Conservation (phyloP, 139 green algal genomes). For the Trebouxia sp. region DNA sequence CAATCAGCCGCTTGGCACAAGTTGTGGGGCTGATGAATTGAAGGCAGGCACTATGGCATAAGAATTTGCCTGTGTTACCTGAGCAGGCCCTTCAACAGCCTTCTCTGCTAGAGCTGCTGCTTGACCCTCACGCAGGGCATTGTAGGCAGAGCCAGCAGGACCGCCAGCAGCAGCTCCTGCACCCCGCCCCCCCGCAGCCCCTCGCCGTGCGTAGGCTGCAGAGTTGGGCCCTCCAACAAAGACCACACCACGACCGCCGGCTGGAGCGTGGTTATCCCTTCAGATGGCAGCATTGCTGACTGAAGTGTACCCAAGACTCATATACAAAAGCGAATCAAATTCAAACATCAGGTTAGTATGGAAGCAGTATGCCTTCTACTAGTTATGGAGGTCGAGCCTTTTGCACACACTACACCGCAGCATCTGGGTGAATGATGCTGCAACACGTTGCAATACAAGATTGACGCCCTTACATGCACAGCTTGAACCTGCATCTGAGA, state of each 20-base stretch:
- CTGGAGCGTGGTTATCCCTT: conserved; percentile 10
- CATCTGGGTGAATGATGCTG: too few relatives aligned
- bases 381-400: too few relatives aligned
- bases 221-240: conserved; percentile 12
- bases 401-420: too few relatives aligned
- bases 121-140: neutral
- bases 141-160: neutral
- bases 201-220: neutral
- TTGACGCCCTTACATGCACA: neutral
- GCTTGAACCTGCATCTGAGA: too few relatives aligned
- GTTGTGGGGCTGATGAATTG: too few relatives aligned
- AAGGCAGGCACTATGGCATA: too few relatives aligned
- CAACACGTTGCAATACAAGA: too few relatives aligned
- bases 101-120: neutral
- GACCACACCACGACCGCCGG: neutral
- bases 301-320: too few relatives aligned
- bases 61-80: neutral
- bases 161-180: neutral
- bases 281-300: neutral
- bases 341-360: too few relatives aligned
- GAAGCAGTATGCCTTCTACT: too few relatives aligned
- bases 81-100: conserved; percentile 1
- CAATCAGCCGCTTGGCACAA: too few relatives aligned
- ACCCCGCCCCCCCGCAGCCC: neutral
- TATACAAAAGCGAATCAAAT: too few relatives aligned